Percentiles rank a stretch among this genome's conserved stretches.
Evolutionary conservation across 2,329 filamentous ascomycete species (phyloP).

Genomic region (Decorospora gaudefroyi): DNA sequence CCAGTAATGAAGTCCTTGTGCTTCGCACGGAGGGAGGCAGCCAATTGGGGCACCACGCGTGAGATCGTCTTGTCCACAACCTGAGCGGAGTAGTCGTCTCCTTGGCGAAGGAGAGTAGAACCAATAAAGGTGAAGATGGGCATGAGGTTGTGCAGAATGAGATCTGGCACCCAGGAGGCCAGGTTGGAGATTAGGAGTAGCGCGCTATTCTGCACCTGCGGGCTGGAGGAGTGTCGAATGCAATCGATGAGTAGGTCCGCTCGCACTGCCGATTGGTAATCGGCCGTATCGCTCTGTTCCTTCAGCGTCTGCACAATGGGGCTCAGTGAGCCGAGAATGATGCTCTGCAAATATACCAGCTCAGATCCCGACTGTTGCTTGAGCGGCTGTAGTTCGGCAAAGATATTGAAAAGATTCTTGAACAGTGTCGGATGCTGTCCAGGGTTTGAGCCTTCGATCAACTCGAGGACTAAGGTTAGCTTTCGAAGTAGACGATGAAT

Average conservation of each 20-base stretch:
- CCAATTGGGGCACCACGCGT: conserved; percentile 88
- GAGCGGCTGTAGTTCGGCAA: conserved; percentile 87
- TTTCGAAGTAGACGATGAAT: conserved; percentile 71
- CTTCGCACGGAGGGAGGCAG: conserved; percentile 77
- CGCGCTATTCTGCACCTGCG: conserved; percentile 90
- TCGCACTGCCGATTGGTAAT: conserved; percentile 79
- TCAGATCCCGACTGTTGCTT: conserved; percentile 81
- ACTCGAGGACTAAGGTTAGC: conserved; percentile 83
- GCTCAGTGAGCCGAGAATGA: conserved; percentile 79
- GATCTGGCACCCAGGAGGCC: conserved; percentile 83
- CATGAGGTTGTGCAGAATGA: conserved; percentile 97
- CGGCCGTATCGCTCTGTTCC: conserved; percentile 56
- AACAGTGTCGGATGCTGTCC: conserved; percentile 76
- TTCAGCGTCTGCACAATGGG: conserved; percentile 82
- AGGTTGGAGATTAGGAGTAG: conserved; percentile 85
- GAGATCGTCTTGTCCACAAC: conserved; percentile 94
- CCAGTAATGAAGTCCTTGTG: conserved; percentile 79
- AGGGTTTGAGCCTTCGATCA: conserved; percentile 80
- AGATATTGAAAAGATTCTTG: conserved; percentile 76
- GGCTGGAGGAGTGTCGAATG: conserved; percentile 86
- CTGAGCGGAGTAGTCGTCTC: conserved; percentile 94
- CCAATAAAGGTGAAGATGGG: conserved; percentile 99
- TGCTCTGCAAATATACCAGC: conserved; percentile 84
- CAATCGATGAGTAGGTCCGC: conserved; percentile 92
- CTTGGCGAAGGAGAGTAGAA: conserved; percentile 84